Evolutionary conservation across 2,329 filamentous ascomycete species (phyloP).

Genomic region (Pseudofabraea citricarpa): DNA sequence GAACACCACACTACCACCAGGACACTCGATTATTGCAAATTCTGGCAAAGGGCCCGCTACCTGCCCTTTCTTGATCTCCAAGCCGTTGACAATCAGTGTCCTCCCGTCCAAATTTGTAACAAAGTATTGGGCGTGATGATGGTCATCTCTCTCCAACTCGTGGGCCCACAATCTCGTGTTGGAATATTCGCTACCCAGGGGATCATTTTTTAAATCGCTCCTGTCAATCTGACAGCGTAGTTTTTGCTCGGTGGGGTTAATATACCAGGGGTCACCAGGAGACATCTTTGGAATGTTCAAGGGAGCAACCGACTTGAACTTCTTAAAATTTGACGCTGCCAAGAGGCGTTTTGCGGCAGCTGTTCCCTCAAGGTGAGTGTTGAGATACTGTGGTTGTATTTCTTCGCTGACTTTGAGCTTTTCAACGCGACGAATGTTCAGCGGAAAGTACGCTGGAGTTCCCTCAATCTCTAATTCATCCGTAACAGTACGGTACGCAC

Average conservation of each 20-base stretch:
- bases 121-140: constrained; percentile 17
- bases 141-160: constrained; percentile 14
- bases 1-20: constrained; percentile 21
- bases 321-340: not conserved
- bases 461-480: not conserved
- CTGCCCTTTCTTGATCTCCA: constrained; percentile 17
- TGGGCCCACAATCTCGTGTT: constrained; percentile 16
- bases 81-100: constrained; percentile 21
- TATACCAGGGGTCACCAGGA: not conserved
- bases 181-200: too few relatives aligned
- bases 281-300: too few relatives aligned
- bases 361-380: not conserved
- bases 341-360: too few relatives aligned
- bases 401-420: not conserved
- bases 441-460: constrained; percentile 20
- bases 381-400: not conserved
- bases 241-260: not conserved
- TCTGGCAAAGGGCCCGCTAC: constrained; percentile 24
- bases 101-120: constrained; percentile 21
- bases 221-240: not conserved
- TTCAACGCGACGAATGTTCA: constrained; percentile 21
- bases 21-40: constrained; percentile 24
- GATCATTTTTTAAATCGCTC: too few relatives aligned
- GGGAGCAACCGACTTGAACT: too few relatives aligned
- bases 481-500: not conserved